A percentile compares a stretch with the other conserved stretches of the same genome.
Evolutionary conservation across 2,329 filamentous ascomycete genomes (phyloP).

Genomic region (Lachnellula occidentalis): DNA sequence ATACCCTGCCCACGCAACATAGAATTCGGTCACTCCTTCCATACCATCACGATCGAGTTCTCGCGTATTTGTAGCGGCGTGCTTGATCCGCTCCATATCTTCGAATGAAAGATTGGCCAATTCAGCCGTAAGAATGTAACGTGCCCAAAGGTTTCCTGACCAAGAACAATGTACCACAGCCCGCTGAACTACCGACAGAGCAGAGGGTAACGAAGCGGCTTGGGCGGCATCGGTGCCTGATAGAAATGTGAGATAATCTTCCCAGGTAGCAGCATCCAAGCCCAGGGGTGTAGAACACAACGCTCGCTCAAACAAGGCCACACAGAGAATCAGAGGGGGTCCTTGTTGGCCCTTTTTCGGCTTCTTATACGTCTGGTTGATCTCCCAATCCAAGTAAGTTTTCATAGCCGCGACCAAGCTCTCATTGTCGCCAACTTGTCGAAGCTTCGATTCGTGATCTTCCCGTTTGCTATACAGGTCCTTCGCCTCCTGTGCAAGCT

Average conservation of each 20-base stretch:
- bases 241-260: conserved; percentile 53
- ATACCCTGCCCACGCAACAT: conserved; percentile 92
- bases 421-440: conserved; percentile 53
- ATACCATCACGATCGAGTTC: conserved; percentile 81
- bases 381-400: conserved; percentile 85
- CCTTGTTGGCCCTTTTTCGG: conserved; percentile 40
- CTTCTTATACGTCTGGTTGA: conserved; percentile 53
- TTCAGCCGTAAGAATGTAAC: conserved; percentile 81
- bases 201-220: conserved; percentile 37
- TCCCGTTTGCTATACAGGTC: conserved; percentile 59
- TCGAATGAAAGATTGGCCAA: conserved; percentile 69
- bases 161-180: conserved; percentile 89
- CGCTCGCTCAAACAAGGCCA: conserved; percentile 73
- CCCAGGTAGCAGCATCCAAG: conserved; percentile 71
- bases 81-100: conserved; percentile 84
- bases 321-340: conserved; percentile 46
- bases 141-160: conserved; percentile 86
- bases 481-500: conserved; percentile 58
- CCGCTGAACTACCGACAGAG: conserved; percentile 70
- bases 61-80: conserved; percentile 80
- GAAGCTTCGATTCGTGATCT: conserved; percentile 60
- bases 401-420: conserved; percentile 47
- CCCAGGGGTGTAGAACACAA: conserved; percentile 59
- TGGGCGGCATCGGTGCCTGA: conserved; percentile 27
- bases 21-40: conserved; percentile 83